Evolutionary conservation across 2,329 filamentous ascomycete species (phyloP).

Genomic region (Penicillium sp.): DNA sequence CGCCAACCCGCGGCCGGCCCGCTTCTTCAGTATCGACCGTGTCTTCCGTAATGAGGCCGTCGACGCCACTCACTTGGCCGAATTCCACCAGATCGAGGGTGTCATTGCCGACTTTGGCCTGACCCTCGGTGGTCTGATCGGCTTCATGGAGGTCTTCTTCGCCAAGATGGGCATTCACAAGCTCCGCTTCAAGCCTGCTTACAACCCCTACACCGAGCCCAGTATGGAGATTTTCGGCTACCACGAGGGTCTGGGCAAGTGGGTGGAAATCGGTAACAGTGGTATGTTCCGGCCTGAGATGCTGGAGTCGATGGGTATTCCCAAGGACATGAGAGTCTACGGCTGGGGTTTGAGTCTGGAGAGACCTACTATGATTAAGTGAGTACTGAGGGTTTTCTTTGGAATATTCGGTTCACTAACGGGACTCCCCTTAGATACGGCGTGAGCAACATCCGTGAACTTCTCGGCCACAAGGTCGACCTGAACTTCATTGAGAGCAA

Average conservation of each 20-base stretch:
- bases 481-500: slow-evolving; percentile 87
- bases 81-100: slow-evolving; percentile 98
- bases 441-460: slow-evolving; percentile 83
- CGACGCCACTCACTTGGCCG: slow-evolving; percentile 90
- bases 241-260: slow-evolving; percentile 81
- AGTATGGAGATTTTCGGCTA: slow-evolving; percentile 98
- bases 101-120: slow-evolving; percentile 96
- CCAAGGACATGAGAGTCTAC: slow-evolving; percentile 86
- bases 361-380: slow-evolving; percentile 97
- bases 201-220: slow-evolving; percentile 92
- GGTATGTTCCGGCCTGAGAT: slow-evolving; percentile 99
- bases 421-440: slow-evolving; percentile 47
- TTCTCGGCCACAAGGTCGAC: slow-evolving; percentile 93
- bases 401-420: slow-evolving; percentile 2
- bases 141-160: slow-evolving; percentile 94
- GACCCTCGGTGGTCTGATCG: slow-evolving; percentile 86
- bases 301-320: slow-evolving; percentile 89
- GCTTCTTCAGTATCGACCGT: slow-evolving; percentile 97
- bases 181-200: slow-evolving; percentile 93
- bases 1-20: slow-evolving; percentile 73
- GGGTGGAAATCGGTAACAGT: slow-evolving; percentile 96
- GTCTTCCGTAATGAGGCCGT: slow-evolving; percentile 98
- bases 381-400: slow-evolving; percentile 34
- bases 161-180: slow-evolving; percentile 84
- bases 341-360: slow-evolving; percentile 90